Percentiles rank a stretch among this genome's conserved stretches.
These are phyloP conservation scores for Evernia prunastri DNA, from an alignment of 495 filamentous ascomycete genomes.

Conservation along the genomic window DNA sequence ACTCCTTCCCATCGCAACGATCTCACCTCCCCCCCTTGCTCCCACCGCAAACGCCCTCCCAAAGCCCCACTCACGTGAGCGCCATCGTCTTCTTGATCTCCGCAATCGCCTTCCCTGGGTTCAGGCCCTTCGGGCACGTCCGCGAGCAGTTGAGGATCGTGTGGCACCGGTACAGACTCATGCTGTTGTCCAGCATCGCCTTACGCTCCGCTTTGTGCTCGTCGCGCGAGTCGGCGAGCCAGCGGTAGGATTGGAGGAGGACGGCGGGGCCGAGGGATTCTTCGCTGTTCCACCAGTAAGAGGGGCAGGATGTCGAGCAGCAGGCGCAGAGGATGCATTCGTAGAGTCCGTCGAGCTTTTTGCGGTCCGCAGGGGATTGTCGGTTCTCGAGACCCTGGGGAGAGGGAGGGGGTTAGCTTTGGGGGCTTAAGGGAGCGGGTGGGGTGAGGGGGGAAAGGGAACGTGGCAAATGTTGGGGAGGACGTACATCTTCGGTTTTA, in stretches of 20 bases:
- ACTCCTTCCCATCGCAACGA: background rate
- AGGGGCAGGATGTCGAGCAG: conserved; percentile 96
- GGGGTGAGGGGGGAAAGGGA: conserved; percentile 6
- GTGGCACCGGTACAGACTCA: conserved; percentile 98
- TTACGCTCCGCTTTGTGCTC: conserved; percentile 81
- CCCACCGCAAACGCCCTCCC: no score
- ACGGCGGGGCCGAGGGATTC: conserved; percentile 97
- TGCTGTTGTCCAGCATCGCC: conserved; percentile 89
- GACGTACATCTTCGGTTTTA: conserved; percentile 64
- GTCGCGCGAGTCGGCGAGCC: conserved; percentile 89
- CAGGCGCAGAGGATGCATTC: conserved; percentile 99
- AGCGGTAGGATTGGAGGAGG: conserved; percentile 92
- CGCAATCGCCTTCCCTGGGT: conserved; percentile 88
- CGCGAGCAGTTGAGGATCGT: conserved; percentile 97
- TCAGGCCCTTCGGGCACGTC: conserved; percentile 97
- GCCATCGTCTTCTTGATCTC: conserved; percentile 98
- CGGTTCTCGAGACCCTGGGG: conserved; percentile 76
- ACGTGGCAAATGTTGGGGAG: conserved; percentile 3
- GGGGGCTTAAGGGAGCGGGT: conserved; percentile 11
- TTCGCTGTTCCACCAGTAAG: conserved; percentile 99
- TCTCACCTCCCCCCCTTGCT: background rate
- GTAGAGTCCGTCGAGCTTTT: conserved; percentile 96
- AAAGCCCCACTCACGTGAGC: conserved; percentile 34
- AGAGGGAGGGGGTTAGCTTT: background rate
- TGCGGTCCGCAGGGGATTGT: conserved; percentile 81